Evolutionary conservation across 225 moss, liverwort and hornwort genomes (phyloP).

Genomic region (Polytrichum formosum): DNA sequence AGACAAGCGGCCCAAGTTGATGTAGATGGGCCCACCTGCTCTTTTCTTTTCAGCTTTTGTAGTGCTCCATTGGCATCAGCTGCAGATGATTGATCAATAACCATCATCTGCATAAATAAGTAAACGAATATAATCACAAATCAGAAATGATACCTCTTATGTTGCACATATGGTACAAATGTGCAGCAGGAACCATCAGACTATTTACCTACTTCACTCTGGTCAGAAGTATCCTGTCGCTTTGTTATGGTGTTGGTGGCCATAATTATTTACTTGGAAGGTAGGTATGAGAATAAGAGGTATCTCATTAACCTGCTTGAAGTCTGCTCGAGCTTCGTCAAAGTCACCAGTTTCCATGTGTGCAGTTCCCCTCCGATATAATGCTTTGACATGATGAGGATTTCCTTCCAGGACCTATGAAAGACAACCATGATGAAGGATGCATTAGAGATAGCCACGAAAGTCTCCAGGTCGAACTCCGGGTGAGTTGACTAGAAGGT

Average conservation of each 20-base stretch:
- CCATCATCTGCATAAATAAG: constrained; percentile 60
- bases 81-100: constrained; percentile 63
- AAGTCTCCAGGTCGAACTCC: too few relatives aligned
- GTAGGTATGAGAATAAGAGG: too few relatives aligned
- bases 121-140: neutral
- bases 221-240: too few relatives aligned
- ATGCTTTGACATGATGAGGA: constrained; percentile 87
- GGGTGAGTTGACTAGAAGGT: too few relatives aligned
- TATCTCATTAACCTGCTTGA: constrained; percentile 58
- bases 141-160: too few relatives aligned
- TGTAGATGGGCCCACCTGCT: constrained; percentile 54
- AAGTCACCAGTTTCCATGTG: constrained; percentile 80
- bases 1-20: neutral
- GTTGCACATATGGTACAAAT: too few relatives aligned
- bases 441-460: too few relatives aligned
- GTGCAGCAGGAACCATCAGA: too few relatives aligned
- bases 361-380: constrained; percentile 89
- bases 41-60: constrained; percentile 79
- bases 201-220: too few relatives aligned
- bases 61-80: constrained; percentile 77
- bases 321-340: constrained; percentile 89
- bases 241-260: too few relatives aligned
- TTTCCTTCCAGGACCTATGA: constrained; percentile 87
- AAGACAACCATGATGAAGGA: too few relatives aligned
- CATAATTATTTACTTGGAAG: too few relatives aligned